Percentiles rank a stretch among this genome's conserved stretches.
Evolutionary conservation across 371 early-diverging fungal species (phyloP).

Genomic region (Mucor mucedo): DNA sequence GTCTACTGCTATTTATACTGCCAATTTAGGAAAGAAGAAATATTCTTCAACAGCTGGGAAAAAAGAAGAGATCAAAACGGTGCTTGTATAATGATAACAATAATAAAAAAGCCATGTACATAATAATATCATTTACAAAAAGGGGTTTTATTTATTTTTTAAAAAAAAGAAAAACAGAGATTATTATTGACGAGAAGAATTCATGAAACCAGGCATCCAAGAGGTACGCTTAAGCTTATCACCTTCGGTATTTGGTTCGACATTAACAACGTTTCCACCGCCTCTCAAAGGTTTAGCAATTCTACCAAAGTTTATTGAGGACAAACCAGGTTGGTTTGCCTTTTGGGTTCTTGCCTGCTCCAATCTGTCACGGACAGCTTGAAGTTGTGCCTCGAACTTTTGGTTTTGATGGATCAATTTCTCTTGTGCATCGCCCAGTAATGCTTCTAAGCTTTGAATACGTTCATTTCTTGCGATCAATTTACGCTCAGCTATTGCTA

Average conservation of each 20-base stretch:
- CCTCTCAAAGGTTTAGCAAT: conserved; percentile 96
- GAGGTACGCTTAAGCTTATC: conserved; percentile 46
- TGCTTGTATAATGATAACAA: conserved; percentile 18
- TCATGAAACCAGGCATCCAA: conserved; percentile 47
- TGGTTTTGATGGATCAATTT: conserved; percentile 79
- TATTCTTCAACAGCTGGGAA: not conserved
- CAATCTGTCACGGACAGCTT: conserved; percentile 79
- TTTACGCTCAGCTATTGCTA: conserved; percentile 87
- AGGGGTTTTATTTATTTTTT: not conserved
- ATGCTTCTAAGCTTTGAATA: conserved; percentile 82
- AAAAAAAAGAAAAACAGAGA: not conserved
- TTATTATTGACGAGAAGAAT: conserved; percentile 15
- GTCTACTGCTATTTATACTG: not conserved
- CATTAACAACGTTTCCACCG: conserved; percentile 57
- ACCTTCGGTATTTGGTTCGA: conserved; percentile 1
- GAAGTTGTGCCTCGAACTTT: conserved; percentile 85
- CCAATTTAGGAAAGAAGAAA: conserved; percentile 14
- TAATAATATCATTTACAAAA: not conserved
- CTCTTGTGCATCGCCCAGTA: conserved; percentile 78
- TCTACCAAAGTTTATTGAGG: conserved; percentile 80
- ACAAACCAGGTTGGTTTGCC: conserved; percentile 56
- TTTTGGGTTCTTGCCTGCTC: conserved; percentile 75
- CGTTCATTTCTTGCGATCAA: conserved; percentile 89
- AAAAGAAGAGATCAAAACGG: conserved; percentile 22
- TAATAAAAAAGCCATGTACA: not conserved